A percentile compares a stretch with the other conserved stretches of the same genome.
These are phyloP conservation scores for Poa annua DNA, from an alignment of 176 grass and related monocot genomes.

Conservation along the genomic window DNA sequence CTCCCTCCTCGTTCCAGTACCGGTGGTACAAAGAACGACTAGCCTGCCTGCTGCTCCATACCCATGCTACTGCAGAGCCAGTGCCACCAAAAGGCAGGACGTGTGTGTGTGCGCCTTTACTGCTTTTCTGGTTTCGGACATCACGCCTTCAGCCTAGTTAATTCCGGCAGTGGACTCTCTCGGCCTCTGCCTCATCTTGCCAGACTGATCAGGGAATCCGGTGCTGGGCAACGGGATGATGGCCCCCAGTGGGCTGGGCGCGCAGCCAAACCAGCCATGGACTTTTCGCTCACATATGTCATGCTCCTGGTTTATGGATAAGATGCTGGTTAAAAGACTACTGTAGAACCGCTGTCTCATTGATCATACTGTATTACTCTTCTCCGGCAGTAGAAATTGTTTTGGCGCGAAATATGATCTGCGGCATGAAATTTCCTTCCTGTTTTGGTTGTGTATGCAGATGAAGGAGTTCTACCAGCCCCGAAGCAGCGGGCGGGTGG, in stretches of 20 bases:
- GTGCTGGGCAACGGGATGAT: constrained; percentile 36
- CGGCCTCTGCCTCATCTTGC: background rate
- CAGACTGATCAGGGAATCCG: constrained; percentile 23
- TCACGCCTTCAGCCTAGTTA: constrained; percentile 16
- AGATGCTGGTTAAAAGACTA: no score
- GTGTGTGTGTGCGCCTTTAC: background rate
- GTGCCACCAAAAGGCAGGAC: background rate
- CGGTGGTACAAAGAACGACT: background rate
- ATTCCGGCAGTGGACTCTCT: background rate
- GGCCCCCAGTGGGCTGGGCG: constrained; percentile 9
- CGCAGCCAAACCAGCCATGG: background rate
- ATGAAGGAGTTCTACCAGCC: constrained; percentile 92
- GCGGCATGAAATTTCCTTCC: no score
- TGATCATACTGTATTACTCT: no score
- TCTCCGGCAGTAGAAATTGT: no score
- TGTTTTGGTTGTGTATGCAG: constrained; percentile 35
- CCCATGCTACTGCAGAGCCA: no score
- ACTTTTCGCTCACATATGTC: background rate
- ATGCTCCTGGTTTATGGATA: background rate
- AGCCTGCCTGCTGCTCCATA: background rate
- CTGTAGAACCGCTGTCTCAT: no score
- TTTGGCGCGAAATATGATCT: no score
- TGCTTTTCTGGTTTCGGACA: constrained; percentile 26
- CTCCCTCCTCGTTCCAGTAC: background rate
- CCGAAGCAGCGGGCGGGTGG: constrained; percentile 68